Evolutionary conservation across 2,329 filamentous ascomycete genomes (phyloP).

Genomic region (Talaromyces albobiverticillius): DNA sequence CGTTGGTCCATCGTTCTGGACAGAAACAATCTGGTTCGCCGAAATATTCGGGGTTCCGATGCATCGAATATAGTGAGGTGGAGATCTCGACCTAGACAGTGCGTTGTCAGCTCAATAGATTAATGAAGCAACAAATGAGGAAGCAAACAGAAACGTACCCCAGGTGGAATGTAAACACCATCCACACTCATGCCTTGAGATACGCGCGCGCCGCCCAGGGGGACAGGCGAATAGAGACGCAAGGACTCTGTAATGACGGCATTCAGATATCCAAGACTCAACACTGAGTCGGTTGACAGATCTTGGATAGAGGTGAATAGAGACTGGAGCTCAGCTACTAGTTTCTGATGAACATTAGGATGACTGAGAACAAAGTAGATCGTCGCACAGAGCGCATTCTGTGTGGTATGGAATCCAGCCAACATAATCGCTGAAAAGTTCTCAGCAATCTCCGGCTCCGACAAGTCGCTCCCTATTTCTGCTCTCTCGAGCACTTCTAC

Average conservation of each 20-base stretch:
- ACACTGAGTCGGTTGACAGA: conserved; percentile 18
- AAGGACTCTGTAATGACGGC: conserved; percentile 30
- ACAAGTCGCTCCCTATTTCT: conserved; percentile 15
- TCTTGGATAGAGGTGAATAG: conserved; percentile 19
- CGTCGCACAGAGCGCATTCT: conserved; percentile 24
- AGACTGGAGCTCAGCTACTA: conserved; percentile 19
- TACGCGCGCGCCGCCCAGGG: conserved; percentile 26
- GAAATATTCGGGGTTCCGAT: conserved; percentile 31
- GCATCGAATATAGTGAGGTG: conserved; percentile 27
- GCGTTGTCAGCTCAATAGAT: conserved; percentile 10
- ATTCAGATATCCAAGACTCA: conserved; percentile 26
- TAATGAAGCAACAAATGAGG: background rate
- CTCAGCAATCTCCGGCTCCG: conserved; percentile 23
- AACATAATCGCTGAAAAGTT: conserved; percentile 29
- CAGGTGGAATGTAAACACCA: conserved; percentile 22
- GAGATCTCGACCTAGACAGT: conserved; percentile 23
- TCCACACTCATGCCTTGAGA: conserved; percentile 24
- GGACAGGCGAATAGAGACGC: conserved; percentile 30
- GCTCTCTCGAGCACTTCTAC: conserved; percentile 26
- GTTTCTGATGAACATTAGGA: conserved; percentile 18
- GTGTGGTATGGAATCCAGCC: conserved; percentile 26
- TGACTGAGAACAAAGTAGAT: conserved; percentile 27
- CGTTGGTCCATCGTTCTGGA: conserved; percentile 32
- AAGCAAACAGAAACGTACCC: conserved; percentile 18
- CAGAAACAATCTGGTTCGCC: conserved; percentile 25